Conservation (phyloP, 768 basidiomycete genomes). For the Podaxis rugospora region DNA sequence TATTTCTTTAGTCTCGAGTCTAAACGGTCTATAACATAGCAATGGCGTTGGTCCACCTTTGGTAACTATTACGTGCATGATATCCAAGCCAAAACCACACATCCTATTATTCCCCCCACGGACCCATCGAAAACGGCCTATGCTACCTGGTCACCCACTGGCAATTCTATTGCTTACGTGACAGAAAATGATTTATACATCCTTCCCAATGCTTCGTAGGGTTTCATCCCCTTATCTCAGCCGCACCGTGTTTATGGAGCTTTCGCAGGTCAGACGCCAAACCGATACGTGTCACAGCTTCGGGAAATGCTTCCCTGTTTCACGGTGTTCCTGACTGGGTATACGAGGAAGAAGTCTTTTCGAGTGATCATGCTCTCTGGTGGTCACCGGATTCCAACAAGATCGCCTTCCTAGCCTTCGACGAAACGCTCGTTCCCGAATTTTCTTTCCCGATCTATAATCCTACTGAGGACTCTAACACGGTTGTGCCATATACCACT, state of each 20-base stretch:
- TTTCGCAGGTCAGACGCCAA: conserved; percentile 28
- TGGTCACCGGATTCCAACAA: conserved; percentile 79
- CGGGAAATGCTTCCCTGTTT: conserved; percentile 82
- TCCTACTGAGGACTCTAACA: conserved; percentile 63
- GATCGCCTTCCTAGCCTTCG: conserved; percentile 81
- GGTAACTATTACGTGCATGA: conserved; percentile 94
- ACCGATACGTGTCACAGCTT: conserved; percentile 73
- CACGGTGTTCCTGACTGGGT: conserved; percentile 98
- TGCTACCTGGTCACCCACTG: conserved; percentile 85
- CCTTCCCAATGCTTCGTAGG: conserved; percentile 58
- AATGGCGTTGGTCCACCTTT: conserved; percentile 92
- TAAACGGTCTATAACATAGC: conserved; percentile 34
- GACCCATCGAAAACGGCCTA: conserved; percentile 71
- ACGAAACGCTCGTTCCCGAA: conserved; percentile 85
- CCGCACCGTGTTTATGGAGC: background rate
- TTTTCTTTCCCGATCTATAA: conserved; percentile 92
- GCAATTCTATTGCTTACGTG: conserved; percentile 84
- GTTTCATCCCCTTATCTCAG: conserved; percentile 18
- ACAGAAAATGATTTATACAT: conserved; percentile 87
- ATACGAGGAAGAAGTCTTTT: conserved; percentile 90
- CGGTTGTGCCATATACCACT: conserved; percentile 75
- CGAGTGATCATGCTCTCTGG: conserved; percentile 74
- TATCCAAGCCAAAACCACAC: conserved; percentile 61
- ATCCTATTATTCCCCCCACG: conserved; percentile 65
- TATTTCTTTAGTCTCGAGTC: background rate